Evolutionary conservation across 768 basidiomycete genomes (phyloP), one percentile per base, ranked within the genome.

Genomic region (Lactarius sp.): DNA sequence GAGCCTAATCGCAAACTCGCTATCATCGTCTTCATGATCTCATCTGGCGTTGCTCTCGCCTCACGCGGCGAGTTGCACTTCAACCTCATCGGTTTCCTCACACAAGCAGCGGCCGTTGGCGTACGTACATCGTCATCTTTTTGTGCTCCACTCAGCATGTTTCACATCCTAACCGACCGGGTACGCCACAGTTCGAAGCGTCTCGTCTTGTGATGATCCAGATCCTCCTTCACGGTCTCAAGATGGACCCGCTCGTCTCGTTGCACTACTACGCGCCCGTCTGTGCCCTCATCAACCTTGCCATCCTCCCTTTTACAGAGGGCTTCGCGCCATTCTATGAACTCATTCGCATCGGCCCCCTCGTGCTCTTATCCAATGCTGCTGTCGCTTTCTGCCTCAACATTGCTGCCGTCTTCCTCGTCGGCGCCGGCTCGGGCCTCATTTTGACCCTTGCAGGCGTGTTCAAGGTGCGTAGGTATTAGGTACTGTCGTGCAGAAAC

Each of bases 221-320:
- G 73, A 85, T 95, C 57, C 85, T 98, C 46, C 80, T 98, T 0
- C 93, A 97, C 71, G 94, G 94, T 42, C 78, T 97, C 71, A 97
- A 97, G 77, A 98, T 98, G 95, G 94, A 97, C 71, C 96, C 96
- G 0, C 83, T 98, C 6, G 91, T 94, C 22, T 97, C 94, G 6
- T 76, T 98, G 56, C 92, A 98, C 78, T 98, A 96, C 78, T 97
- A 94, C 72, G 94, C 95, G 10, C 94, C 94, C 14, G 92, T 98
- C 56, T 98, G 96, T 74, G 94, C 96, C 0, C 73, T 79, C 64
- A 90, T 98, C 78, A 98, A 97, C 74, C 82, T 93, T 27, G 72
- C 83, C 59, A 79, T 96, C 66, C 75, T 98, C 20, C 94, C 94
- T 7, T 92, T 98, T 78, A 95, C 92, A 0, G 96, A 98, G 74